phyloP scores from a whole-genome alignment of 1,139 yeast species.

The Yamadazyma aaseri region DNA sequence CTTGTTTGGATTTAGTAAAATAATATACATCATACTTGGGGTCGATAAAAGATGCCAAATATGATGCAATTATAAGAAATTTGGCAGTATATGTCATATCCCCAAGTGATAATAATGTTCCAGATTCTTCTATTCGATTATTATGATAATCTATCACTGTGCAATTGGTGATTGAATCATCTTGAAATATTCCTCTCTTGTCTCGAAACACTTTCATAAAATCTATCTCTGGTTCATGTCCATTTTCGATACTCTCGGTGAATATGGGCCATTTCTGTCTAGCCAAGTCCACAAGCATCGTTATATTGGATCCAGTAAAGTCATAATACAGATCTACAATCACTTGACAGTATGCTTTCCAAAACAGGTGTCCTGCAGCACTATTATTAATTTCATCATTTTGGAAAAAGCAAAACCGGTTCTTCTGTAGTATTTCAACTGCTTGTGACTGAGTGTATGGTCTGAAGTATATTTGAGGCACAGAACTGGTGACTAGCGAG shows the following conservation, averaged over 20 bases:
- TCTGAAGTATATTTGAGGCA: slow-evolving; percentile 52
- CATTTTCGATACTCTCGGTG: slow-evolving; percentile 38
- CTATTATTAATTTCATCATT: slow-evolving; percentile 23
- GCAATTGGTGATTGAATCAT: slow-evolving; percentile 37
- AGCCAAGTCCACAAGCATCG: slow-evolving; percentile 41
- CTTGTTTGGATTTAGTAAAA: slow-evolving; percentile 59
- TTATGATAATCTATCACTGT: slow-evolving; percentile 26
- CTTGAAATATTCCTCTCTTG: slow-evolving; percentile 40
- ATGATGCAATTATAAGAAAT: slow-evolving; percentile 63
- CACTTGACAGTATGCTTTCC: slow-evolving; percentile 49
- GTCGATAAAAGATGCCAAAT: slow-evolving; percentile 66
- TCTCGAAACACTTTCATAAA: slow-evolving; percentile 49
- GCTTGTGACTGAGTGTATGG: slow-evolving; percentile 46
- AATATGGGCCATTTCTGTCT: slow-evolving; percentile 52
- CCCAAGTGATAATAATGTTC: slow-evolving; percentile 18
- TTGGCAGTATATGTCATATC: slow-evolving; percentile 59
- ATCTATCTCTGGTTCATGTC: slow-evolving; percentile 31
- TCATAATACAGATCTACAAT: slow-evolving; percentile 52
- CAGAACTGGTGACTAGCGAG: slow-evolving; percentile 41
- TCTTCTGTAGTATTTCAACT: slow-evolving; percentile 30
- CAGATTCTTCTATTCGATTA: slow-evolving; percentile 20
- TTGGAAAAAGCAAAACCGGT: slow-evolving; percentile 27
- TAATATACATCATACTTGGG: slow-evolving; percentile 57
- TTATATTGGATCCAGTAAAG: slow-evolving; percentile 54
- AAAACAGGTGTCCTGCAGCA: slow-evolving; percentile 30